phyloP scores from a whole-genome alignment of 2,329 filamentous ascomycete species.

The Pezizomycotina sp. region DNA sequence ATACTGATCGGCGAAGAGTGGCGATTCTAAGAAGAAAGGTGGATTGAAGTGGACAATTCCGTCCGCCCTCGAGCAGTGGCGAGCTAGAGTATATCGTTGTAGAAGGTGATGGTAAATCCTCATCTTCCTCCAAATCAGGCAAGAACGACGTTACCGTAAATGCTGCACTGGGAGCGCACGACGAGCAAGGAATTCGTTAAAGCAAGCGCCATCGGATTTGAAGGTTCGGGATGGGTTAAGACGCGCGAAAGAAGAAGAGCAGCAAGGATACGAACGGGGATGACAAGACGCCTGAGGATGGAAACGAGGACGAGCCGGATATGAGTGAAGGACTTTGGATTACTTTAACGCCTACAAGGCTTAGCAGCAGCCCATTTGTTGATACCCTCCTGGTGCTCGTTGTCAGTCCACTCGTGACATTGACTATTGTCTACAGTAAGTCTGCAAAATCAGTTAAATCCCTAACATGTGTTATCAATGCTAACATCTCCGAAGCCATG shows the following conservation, averaged over 20 bases:
- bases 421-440: constrained; percentile 64
- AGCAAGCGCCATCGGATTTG: constrained; percentile 15
- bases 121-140: too few relatives aligned
- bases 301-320: constrained; percentile 7
- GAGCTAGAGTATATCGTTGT: too few relatives aligned
- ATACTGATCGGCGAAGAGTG: too few relatives aligned
- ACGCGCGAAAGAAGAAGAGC: too few relatives aligned
- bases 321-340: constrained; percentile 74
- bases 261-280: too few relatives aligned
- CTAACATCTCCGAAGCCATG: constrained; percentile 37
- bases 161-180: constrained; percentile 12
- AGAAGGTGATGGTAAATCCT: too few relatives aligned
- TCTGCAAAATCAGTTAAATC: background rate
- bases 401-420: constrained; percentile 76
- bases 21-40: too few relatives aligned
- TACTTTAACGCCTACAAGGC: constrained; percentile 78
- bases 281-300: constrained; percentile 3
- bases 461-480: background rate
- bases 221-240: constrained; percentile 18
- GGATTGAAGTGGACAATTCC: too few relatives aligned
- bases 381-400: constrained; percentile 95
- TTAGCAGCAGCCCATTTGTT: constrained; percentile 80
- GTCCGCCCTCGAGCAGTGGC: too few relatives aligned
- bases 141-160: too few relatives aligned
- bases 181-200: constrained; percentile 18